phyloP scores from a whole-genome alignment of 345 rosid species.

The Arabis alpina region DNA sequence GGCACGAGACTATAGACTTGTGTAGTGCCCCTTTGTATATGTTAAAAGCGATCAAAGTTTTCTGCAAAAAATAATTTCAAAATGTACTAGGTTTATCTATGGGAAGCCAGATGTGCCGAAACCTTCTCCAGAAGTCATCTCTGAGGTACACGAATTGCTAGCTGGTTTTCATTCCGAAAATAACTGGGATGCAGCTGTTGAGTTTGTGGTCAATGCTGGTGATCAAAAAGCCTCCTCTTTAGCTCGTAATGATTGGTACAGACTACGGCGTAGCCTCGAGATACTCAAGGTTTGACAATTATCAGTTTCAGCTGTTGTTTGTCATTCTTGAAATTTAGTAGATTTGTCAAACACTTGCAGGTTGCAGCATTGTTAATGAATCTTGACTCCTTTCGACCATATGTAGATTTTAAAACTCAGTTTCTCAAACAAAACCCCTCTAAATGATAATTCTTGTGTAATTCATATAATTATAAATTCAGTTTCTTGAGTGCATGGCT shows the following conservation, averaged over 20 bases:
- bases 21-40: neutral
- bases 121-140: slow-evolving; percentile 70
- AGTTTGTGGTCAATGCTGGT: slow-evolving; percentile 76
- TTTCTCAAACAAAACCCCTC: too few species aligned
- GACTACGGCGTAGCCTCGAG: slow-evolving; percentile 90
- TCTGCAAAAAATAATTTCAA: too few species aligned
- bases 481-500: too few species aligned
- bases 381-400: too few species aligned
- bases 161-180: slow-evolving; percentile 56
- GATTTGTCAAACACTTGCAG: neutral
- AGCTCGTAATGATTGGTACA: slow-evolving; percentile 88
- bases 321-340: neutral
- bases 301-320: slow-evolving; percentile 17
- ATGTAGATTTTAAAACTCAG: too few species aligned
- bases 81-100: slow-evolving; percentile 84
- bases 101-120: slow-evolving; percentile 94
- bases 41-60: slow-evolving; percentile 4
- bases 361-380: too few species aligned
- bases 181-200: slow-evolving; percentile 88
- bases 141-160: slow-evolving; percentile 67
- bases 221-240: slow-evolving; percentile 64
- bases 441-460: too few species aligned
- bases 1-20: slow-evolving; percentile 36
- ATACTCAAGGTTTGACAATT: slow-evolving; percentile 71
- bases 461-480: too few species aligned